phyloP scores from a whole-genome alignment of 108 stramenopile genomes.

The Cyclotella atomus region DNA sequence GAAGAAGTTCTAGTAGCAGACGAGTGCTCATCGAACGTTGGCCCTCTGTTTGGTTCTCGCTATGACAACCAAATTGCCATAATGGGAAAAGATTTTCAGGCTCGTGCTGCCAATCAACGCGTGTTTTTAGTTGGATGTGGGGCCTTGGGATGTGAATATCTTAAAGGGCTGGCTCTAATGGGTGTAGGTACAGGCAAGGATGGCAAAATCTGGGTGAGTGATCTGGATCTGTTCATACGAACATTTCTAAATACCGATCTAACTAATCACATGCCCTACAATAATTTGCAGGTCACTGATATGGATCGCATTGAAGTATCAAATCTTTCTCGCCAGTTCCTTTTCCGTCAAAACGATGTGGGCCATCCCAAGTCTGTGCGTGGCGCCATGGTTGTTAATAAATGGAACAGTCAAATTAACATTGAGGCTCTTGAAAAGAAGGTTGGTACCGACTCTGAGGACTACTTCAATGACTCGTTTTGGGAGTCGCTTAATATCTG shows the following conservation, averaged over 20 bases:
- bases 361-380: slow-evolving; percentile 81
- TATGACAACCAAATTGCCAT: slow-evolving; percentile 81
- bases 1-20: slow-evolving; percentile 60
- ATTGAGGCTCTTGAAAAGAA: slow-evolving; percentile 74
- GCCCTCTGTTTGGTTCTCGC: slow-evolving; percentile 56
- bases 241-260: not conserved
- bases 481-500: slow-evolving; percentile 83
- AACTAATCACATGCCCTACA: not conserved
- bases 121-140: slow-evolving; percentile 90
- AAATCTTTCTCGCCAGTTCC: slow-evolving; percentile 86
- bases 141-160: slow-evolving; percentile 88
- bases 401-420: slow-evolving; percentile 78
- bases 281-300: slow-evolving; percentile 86
- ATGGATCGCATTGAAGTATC: slow-evolving; percentile 88
- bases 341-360: slow-evolving; percentile 88
- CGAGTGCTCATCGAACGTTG: slow-evolving; percentile 47
- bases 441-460: slow-evolving; percentile 78
- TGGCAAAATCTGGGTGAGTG: slow-evolving; percentile 58
- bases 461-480: slow-evolving; percentile 81
- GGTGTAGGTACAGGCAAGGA: slow-evolving; percentile 79
- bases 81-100: slow-evolving; percentile 71
- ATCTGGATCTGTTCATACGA: not conserved
- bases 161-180: slow-evolving; percentile 86
- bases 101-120: slow-evolving; percentile 63
- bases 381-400: slow-evolving; percentile 70